Base-by-base conservation (phyloP, 2,329 filamentous ascomycete species). In the Talaromyces sp. region DNA sequence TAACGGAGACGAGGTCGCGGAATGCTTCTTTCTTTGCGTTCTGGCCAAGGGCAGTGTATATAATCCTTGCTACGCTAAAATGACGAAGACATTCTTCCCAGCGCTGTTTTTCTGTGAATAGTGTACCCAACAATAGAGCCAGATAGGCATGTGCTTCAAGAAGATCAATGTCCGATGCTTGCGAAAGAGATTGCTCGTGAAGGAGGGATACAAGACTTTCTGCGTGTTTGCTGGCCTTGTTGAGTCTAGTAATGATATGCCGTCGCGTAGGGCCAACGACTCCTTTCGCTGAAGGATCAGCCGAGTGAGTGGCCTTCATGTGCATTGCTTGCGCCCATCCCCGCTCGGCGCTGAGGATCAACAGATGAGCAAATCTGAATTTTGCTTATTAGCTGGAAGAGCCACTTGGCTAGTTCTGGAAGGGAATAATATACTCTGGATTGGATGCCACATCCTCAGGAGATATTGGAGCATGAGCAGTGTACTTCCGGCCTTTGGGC, bases 281-380 rank as follows among this genome's bases (percentile, higher is more conserved):
- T 56, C 88, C 89, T 75, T 91, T 90, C 58, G 82, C 79, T 42
- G 82, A 81, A 64, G 88, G 87, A 68, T 95, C 91, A 68, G 90
- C 85, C 44, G 90, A 86, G 73, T 96, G 91, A 23, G 86, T 81
- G 4, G 91, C 85, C 77, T 96, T 97, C 84, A 97, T 92, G 73
- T 90, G 87, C 92, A 98, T 96, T 62, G 93, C 94, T 75, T 96
- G 89, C 42, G 95, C 94, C 91, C 92, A 98, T 57, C 93, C 91
- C 66, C 95, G 86, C 79, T 99, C 95, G 64, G 93, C 88, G 44
- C 87, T 90, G 70, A 97, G 86, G 61, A 99, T 83, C 34, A 94
- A 82, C n/a, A 97, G 82, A 67, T 89, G 83, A 56, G 88, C 85
- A 77, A 88, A 91, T 76, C 91, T 96, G 68, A 6, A 23, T 16